A percentile compares a stretch with the other conserved stretches of the same genome.
These are phyloP conservation scores for Xylaria sp. DNA, from an alignment of 2,329 filamentous ascomycete genomes.

Conservation along the genomic window DNA sequence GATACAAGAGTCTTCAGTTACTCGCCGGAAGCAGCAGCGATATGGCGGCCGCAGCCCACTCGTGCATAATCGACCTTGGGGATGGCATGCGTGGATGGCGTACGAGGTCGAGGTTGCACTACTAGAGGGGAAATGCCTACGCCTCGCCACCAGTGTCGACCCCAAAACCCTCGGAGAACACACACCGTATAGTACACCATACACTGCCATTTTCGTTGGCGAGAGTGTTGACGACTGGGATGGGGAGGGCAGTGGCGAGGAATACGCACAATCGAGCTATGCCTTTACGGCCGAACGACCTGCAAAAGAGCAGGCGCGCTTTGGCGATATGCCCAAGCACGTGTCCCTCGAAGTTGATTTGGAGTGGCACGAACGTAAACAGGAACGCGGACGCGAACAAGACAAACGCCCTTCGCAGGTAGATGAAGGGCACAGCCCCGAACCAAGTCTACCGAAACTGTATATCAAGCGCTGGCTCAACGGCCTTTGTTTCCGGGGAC, in stretches of 20 bases:
- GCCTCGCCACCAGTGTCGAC: conserved; percentile 42
- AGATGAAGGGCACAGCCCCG: not conserved
- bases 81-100: conserved; percentile 44
- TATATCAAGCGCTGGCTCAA: conserved; percentile 48
- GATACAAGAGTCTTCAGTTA: conserved; percentile 22
- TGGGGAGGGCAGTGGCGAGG: conserved; percentile 23
- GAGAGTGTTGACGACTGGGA: conserved; percentile 36
- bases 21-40: conserved; percentile 28
- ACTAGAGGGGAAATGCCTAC: conserved; percentile 42
- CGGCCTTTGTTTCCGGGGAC: conserved; percentile 44
- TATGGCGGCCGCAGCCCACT: conserved; percentile 19
- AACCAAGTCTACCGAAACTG: conserved; percentile 36
- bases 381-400: conserved; percentile 4
- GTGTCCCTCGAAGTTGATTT: conserved; percentile 46
- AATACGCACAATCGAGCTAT: conserved; percentile 34
- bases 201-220: conserved; percentile 43
- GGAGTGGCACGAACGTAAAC: conserved; percentile 37
- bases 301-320: conserved; percentile 14
- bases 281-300: conserved; percentile 42
- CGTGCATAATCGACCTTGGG: conserved; percentile 29
- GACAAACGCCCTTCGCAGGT: not conserved
- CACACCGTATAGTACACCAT: conserved; percentile 35
- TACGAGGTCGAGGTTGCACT: conserved; percentile 42
- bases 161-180: conserved; percentile 19
- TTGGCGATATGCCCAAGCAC: conserved; percentile 40